Base-by-base conservation (phyloP, 2,329 filamentous ascomycete species). In the Gyromitra esculenta region DNA sequence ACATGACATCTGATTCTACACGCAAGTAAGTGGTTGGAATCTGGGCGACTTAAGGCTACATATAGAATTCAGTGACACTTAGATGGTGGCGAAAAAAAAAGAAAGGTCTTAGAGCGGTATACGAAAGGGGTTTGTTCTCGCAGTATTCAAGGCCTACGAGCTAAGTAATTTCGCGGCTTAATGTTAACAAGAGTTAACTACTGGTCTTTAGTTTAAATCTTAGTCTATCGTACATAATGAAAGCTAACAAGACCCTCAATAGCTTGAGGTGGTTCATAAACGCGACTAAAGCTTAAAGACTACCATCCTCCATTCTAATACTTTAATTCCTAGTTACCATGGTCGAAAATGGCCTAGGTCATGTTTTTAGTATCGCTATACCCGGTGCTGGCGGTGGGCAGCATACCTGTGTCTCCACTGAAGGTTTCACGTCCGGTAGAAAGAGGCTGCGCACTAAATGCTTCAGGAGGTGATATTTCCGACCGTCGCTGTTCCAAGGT, bases 401-500 rank as follows among this genome's bases (percentile, higher is more conserved):
- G 35, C 48, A 70, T 75, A 71, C 72, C 66, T 60, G 72, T 70
- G n/a, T 75, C 72, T 65, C 72, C 66, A 25, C 18, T 35, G 41
- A 48, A 75, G 31, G 57, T 43, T 50, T 60, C 37, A 48, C 31
- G 50, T 21, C 59, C 72, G 31, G n/a, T 69, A 59, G 72, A 71
- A 41, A 70, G 52, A 69, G 72, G 72, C n/a, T 70, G 72, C 35
- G 50, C 72, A 70, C 71, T 59, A 71, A 65, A 65, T 50, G 59
- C 59, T 41, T 64, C 72, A 59, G 59, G n/a, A 18, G 65, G 21
- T 21, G 72, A 59, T 21, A 71, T 50, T 35, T 75, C 72, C 15
- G 66, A 15, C 43, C 66, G 59, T 21, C 50, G 71, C 21, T 69
- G 72, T 41, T 63, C 59, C 25, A 50, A 18, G n/a, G 50, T 60